A percentile compares a stretch with the other conserved stretches of the same genome.
Evolutionary conservation across 208 protist species (phyloP).

Genomic region (Trypanosoma vivax): DNA sequence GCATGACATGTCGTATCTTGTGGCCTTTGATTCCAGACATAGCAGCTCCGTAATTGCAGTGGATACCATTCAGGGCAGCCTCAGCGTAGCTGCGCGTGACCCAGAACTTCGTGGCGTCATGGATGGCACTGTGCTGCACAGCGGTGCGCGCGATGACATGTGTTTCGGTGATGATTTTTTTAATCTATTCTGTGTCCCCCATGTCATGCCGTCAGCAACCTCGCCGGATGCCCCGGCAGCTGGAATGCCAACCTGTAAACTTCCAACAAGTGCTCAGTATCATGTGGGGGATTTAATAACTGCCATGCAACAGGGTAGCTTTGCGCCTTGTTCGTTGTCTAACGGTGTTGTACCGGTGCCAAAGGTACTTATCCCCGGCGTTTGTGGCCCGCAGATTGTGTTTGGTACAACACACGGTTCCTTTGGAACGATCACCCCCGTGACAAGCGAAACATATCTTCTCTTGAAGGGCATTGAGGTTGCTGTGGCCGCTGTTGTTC

Average conservation of each 20-base stretch:
- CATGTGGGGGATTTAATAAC: conserved; percentile 76
- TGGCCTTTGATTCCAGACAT: conserved; percentile 63
- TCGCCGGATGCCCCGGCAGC: not conserved
- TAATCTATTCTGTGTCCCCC: conserved; percentile 52
- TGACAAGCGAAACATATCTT: conserved; percentile 38
- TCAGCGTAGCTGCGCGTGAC: conserved; percentile 49
- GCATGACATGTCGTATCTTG: conserved; percentile 22
- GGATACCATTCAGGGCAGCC: conserved; percentile 60
- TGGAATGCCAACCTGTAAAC: not conserved
- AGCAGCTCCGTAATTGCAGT: conserved; percentile 58
- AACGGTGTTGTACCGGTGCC: conserved; percentile 24
- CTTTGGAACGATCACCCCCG: conserved; percentile 66
- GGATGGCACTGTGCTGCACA: conserved; percentile 34
- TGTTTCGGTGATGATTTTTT: conserved; percentile 65
- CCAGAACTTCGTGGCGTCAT: conserved; percentile 49
- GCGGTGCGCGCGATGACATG: conserved; percentile 11
- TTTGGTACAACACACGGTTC: conserved; percentile 67
- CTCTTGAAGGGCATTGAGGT: conserved; percentile 48
- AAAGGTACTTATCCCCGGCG: conserved; percentile 26
- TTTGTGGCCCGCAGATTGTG: conserved; percentile 50
- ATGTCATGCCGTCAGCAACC: conserved; percentile 1
- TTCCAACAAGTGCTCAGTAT: conserved; percentile 31
- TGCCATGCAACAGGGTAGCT: conserved; percentile 50
- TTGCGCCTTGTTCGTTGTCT: conserved; percentile 34
- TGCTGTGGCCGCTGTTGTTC: conserved; percentile 19